Evolutionary conservation across 345 rosid species (phyloP).

Genomic region (Eutrema yunnanense): DNA sequence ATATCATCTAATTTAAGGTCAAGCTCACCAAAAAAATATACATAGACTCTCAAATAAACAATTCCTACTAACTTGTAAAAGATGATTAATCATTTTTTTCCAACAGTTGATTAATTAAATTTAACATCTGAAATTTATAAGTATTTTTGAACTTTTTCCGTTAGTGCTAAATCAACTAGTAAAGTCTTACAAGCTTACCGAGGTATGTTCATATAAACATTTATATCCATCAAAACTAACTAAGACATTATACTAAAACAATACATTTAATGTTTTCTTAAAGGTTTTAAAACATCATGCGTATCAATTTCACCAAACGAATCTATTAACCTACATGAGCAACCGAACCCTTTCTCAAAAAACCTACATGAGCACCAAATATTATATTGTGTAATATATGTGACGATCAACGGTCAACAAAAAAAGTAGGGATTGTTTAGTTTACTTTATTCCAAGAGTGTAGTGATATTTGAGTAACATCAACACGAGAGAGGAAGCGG

Average conservation of each 20-base stretch:
- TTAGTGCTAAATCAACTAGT: not conserved
- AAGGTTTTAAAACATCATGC: not conserved
- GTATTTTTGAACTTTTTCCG: not conserved
- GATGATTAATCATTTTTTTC: not conserved
- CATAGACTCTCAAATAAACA: not conserved
- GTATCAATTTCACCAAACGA: constrained; percentile 29
- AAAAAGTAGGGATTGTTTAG: not conserved
- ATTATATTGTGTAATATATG: not conserved
- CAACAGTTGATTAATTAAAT: not conserved
- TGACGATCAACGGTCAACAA: constrained; percentile 17
- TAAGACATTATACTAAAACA: not conserved
- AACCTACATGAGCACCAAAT: not conserved
- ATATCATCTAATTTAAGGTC: not conserved
- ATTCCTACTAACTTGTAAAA: not conserved
- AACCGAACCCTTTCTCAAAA: no score
- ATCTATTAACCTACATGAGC: constrained; percentile 14
- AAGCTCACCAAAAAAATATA: not conserved
- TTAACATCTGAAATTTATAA: not conserved
- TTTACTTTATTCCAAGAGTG: not conserved
- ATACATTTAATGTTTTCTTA: not conserved
- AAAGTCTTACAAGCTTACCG: not conserved
- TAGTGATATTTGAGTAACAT: constrained; percentile 14
- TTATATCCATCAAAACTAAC: not conserved
- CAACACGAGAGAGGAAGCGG: not conserved
- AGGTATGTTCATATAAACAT: not conserved